Conservation (phyloP, 2,329 filamentous ascomycete genomes). For the Cercospora berteroae region DNA sequence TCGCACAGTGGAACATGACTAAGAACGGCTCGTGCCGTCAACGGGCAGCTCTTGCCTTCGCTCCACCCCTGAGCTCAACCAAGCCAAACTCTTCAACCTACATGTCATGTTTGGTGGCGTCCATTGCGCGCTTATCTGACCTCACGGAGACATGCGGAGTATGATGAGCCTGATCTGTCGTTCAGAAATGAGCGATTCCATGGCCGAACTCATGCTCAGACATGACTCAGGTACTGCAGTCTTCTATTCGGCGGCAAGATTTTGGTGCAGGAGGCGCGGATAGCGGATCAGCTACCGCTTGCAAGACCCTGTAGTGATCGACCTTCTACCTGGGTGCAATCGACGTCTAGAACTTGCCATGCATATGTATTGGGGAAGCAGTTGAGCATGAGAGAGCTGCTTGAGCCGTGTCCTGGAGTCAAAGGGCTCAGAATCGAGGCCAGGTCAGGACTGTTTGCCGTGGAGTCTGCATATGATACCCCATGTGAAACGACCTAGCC, state of each 20-base stretch:
- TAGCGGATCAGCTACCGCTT: background rate
- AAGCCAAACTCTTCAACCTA: background rate
- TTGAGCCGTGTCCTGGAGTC: background rate
- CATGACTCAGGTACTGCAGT: background rate
- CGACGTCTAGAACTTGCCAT: background rate
- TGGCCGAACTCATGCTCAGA: background rate
- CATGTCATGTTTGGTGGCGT: background rate
- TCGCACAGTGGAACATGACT: slow-evolving; percentile 1
- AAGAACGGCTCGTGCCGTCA: background rate
- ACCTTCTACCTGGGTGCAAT: background rate
- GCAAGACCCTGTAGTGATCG: background rate
- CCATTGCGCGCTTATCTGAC: background rate
- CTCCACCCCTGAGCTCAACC: background rate
- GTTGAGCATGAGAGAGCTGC: background rate
- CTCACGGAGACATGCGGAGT: background rate
- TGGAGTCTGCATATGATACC: background rate
- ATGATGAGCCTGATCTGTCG: background rate
- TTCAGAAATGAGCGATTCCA: background rate
- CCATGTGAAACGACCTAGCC: background rate
- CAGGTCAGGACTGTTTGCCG: no score
- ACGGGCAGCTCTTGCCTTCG: background rate
- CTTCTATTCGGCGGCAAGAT: background rate
- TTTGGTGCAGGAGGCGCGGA: background rate
- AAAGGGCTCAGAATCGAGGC: background rate
- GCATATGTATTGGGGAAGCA: background rate